phyloP scores from a whole-genome alignment of 202 grass and related monocot species.

The Sporobolus alterniflorus region DNA sequence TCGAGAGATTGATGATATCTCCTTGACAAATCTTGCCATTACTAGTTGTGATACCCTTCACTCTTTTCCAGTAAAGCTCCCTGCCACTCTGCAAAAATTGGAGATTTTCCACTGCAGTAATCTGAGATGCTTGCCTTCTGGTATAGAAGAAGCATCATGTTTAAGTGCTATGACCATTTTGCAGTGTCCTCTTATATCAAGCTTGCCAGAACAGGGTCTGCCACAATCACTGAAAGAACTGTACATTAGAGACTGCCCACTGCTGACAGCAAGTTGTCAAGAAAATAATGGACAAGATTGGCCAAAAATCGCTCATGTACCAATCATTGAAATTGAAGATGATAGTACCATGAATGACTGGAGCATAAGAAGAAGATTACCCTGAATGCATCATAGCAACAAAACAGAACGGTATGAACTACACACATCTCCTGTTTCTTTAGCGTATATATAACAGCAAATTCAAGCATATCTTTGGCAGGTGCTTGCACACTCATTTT shows the following conservation, averaged over 20 bases:
- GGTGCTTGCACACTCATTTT: not conserved
- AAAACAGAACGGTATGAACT: slow-evolving; percentile 9
- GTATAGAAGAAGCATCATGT: slow-evolving; percentile 41
- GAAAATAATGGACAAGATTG: slow-evolving; percentile 42
- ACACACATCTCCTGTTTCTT: not conserved
- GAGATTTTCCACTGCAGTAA: slow-evolving; percentile 54
- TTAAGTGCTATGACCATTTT: slow-evolving; percentile 51
- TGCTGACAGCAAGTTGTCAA: slow-evolving; percentile 46
- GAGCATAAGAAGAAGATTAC: slow-evolving; percentile 33
- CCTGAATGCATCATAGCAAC: slow-evolving; percentile 13
- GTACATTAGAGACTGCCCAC: slow-evolving; percentile 59
- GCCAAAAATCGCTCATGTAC: slow-evolving; percentile 58
- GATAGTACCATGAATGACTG: not conserved
- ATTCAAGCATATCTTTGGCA: not conserved
- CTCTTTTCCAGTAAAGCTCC: slow-evolving; percentile 58
- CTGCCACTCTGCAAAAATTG: slow-evolving; percentile 50
- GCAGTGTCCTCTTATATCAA: slow-evolving; percentile 56
- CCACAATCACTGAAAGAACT: slow-evolving; percentile 57
- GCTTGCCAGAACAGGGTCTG: slow-evolving; percentile 56
- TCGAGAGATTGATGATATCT: slow-evolving; percentile 39
- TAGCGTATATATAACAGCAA: not conserved
- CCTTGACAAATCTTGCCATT: slow-evolving; percentile 48
- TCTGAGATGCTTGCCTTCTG: slow-evolving; percentile 48
- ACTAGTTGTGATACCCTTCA: slow-evolving; percentile 48
- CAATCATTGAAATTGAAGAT: slow-evolving; percentile 47